Evolutionary conservation across 2,329 filamentous ascomycete genomes (phyloP), one percentile per base, ranked within the genome.

Genomic region (Chrysoporthe puriensis): DNA sequence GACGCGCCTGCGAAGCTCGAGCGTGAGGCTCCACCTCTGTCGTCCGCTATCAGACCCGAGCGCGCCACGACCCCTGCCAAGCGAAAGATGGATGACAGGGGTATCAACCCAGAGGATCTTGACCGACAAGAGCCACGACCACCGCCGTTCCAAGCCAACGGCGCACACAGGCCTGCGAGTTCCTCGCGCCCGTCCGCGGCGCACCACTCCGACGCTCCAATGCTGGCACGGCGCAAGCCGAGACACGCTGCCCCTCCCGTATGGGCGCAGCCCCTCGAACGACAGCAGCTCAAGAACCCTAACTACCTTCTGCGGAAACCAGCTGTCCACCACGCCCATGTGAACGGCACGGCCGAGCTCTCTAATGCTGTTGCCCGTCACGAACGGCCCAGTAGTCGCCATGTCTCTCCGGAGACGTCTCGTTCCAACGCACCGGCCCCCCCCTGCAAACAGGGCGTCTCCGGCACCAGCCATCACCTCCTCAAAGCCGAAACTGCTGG

Each of bases 131-230:
- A 84, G 43, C 73, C 78, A 21, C 81, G 84, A 50, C 83, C 84
- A 3, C 81, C 83, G 11, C 84, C 85, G 1, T 83, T 82, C 58
- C 82, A 84, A 67, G 70, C 80, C 26, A 86, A 87, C 67, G 85
- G 84, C 40, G 60, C 66, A 52, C 59, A 44, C 56, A 54, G 70
- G 59, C 63, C 63, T 42, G n/a, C 43, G 7, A 65, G 56, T 26
- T 66, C 69, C 68, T 62, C 72, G 70, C 70, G 66, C 26, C 52
- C 72, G 32, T 57, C 69, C 56, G 70, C 71, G 63, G 67, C 74
- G 69, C 68, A 72, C 67, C 40, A 69, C 52, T 76, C 78, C 4
- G 72, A 73, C 21, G 77, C 80, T n/a, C 75, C 79, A 56, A 71
- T 73, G 14, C 71, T 78, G 54, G 71, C 75, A 9, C 77, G 76